phyloP scores from a whole-genome alignment of 2,329 filamentous ascomycete genomes.

The Calonectria pteridis region DNA sequence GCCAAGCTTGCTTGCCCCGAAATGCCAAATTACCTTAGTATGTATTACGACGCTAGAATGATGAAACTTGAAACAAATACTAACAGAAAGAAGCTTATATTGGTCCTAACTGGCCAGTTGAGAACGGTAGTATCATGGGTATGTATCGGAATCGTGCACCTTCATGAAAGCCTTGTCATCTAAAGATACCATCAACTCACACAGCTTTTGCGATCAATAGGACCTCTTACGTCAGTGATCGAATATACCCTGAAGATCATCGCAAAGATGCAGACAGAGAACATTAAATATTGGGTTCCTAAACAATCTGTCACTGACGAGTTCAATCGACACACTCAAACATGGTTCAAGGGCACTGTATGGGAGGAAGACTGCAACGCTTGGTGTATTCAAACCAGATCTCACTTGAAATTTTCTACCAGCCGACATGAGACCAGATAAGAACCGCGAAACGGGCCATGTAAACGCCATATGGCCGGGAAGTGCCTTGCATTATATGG shows the following conservation, averaged over 20 bases:
- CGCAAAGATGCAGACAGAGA: conserved; percentile 4
- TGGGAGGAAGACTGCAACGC: conserved; percentile 16
- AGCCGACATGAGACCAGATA: neutral
- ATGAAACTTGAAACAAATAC: neutral
- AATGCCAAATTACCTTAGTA: neutral
- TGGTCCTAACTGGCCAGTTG: neutral
- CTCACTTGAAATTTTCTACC: no score
- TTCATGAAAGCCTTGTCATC: no score
- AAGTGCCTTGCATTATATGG: conserved; percentile 6
- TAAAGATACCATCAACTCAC: no score
- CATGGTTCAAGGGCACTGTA: conserved; percentile 10
- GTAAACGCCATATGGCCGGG: conserved; percentile 19
- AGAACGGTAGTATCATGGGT: neutral
- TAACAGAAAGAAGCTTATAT: neutral
- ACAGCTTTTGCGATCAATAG: neutral
- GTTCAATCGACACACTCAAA: conserved; percentile 1
- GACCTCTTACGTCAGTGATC: neutral
- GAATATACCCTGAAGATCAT: conserved; percentile 3
- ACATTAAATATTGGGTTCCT: conserved; percentile 9
- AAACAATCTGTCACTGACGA: conserved; percentile 3
- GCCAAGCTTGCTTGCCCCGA: neutral
- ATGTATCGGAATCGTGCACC: neutral
- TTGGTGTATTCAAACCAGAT: neutral
- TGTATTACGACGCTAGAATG: no score
- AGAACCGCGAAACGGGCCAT: neutral